Base-by-base conservation (phyloP, 352 stramenopile species). In the Pythium pectinolyticum region DNA sequence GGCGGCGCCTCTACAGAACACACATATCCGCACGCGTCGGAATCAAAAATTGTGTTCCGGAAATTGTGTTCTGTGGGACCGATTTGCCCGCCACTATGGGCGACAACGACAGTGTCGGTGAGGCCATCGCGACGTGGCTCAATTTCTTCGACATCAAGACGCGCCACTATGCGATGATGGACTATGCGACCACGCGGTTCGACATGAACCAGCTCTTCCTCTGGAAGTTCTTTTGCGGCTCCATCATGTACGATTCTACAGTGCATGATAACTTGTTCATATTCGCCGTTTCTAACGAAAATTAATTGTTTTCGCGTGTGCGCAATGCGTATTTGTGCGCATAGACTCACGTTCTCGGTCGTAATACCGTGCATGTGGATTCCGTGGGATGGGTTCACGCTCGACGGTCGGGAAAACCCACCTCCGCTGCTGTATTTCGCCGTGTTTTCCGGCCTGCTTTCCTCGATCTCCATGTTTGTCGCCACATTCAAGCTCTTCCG, bases 81-180 rank as follows among this genome's bases (percentile, higher is more conserved):
- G n/a, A n/a, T n/a, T n/a, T 19, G 1, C 15, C 47, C 27, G 27
- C n/a, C 48, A 41, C 28, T 19, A 55, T 41, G 31, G 48, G 28
- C 31, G 5, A 17, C 25, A 27, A 63, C 37, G 79, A 88, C 35
- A n/a, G n/a, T n/a, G n/a, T n/a, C n/a, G n/a, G n/a, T n/a, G n/a
- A n/a, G n/a, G 61, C 67, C 15, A 74, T 80, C 64, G 79, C 84
- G 22, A 66, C 76, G 61, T 82, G 75, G 60, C 80, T 86, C 66
- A 86, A 82, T 63, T 88, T 88, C 68, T 84, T 88, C 57, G 71
- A 85, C 59, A 70, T 78, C 48, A 88, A 86, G 61, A 85, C 73
- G 57, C 75, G 73, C 61, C 80, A 85, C 54, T 78, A 88, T 59
- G 72, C 70, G 30, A 73, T 71, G 3, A 69, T 78, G 63, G 65